Percentiles rank a stretch among this genome's conserved stretches.
phyloP scores from a whole-genome alignment of 192 early-diverging fungal species.

The Coemansia sp. region DNA sequence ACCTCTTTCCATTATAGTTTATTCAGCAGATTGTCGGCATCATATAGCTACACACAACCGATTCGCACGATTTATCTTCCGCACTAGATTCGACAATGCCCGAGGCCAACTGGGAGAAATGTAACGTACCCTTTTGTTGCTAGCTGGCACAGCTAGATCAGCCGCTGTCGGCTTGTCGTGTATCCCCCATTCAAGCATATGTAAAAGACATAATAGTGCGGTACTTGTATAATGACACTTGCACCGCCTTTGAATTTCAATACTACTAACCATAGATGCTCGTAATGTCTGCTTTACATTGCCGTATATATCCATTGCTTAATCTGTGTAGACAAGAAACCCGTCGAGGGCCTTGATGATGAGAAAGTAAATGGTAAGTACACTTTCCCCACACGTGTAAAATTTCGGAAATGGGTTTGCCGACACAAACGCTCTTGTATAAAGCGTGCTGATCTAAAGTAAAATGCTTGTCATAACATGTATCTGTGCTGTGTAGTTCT shows the following conservation, averaged over 20 bases:
- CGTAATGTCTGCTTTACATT: constrained; percentile 8
- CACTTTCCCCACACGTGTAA: not conserved
- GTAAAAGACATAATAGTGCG: not conserved
- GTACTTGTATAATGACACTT: too few relatives aligned
- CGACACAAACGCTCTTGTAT: not conserved
- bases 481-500: constrained; percentile 23
- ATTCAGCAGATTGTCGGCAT: not conserved
- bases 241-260: not conserved
- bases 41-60: constrained; percentile 4
- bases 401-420: too few relatives aligned
- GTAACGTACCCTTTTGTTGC: constrained; percentile 55
- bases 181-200: too few relatives aligned
- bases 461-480: not conserved
- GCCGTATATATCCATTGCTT: not conserved
- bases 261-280: not conserved
- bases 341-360: constrained; percentile 71
- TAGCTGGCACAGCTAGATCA: not conserved
- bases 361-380: constrained; percentile 82
- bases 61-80: not conserved
- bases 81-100: constrained; percentile 54
- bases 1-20: not conserved
- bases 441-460: not conserved
- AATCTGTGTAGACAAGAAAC: constrained; percentile 69
- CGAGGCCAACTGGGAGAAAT: constrained; percentile 97
- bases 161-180: not conserved